phyloP scores from a whole-genome alignment of 2,329 filamentous ascomycete genomes.

The Juglanconis oblonga region DNA sequence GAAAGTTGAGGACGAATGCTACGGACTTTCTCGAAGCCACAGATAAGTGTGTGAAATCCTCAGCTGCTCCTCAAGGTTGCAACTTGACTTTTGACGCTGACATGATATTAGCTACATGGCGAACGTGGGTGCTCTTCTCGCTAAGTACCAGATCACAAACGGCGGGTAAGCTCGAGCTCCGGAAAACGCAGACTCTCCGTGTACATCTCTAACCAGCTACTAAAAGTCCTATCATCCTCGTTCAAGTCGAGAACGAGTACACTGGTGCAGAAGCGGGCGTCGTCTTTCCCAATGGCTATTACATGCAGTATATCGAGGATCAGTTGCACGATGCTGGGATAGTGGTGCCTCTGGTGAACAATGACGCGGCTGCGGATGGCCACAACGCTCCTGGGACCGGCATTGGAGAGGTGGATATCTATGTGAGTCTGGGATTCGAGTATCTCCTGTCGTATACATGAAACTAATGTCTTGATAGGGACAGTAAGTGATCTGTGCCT shows the following conservation, averaged over 20 bases:
- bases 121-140: constrained; percentile 46
- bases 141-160: constrained; percentile 69
- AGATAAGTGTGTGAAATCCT: constrained; percentile 43
- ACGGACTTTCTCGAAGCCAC: constrained; percentile 59
- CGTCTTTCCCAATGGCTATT: constrained; percentile 62
- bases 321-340: constrained; percentile 69
- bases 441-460: neutral
- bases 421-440: constrained; percentile 28
- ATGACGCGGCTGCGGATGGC: constrained; percentile 61
- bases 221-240: constrained; percentile 56
- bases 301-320: constrained; percentile 69
- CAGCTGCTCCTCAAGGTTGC: neutral
- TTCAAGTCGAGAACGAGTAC: constrained; percentile 72
- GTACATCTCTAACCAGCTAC: neutral
- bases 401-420: constrained; percentile 57
- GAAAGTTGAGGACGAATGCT: constrained; percentile 54
- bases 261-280: constrained; percentile 45
- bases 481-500: neutral
- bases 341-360: constrained; percentile 73
- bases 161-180: constrained; percentile 45
- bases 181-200: neutral
- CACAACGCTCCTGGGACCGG: constrained; percentile 61
- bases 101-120: constrained; percentile 1
- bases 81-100: neutral
- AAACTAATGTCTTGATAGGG: neutral